Percentiles rank a stretch among this genome's conserved stretches.
phyloP scores from a whole-genome alignment of 257 asterid genomes.

The Lycium ferocissimum region DNA sequence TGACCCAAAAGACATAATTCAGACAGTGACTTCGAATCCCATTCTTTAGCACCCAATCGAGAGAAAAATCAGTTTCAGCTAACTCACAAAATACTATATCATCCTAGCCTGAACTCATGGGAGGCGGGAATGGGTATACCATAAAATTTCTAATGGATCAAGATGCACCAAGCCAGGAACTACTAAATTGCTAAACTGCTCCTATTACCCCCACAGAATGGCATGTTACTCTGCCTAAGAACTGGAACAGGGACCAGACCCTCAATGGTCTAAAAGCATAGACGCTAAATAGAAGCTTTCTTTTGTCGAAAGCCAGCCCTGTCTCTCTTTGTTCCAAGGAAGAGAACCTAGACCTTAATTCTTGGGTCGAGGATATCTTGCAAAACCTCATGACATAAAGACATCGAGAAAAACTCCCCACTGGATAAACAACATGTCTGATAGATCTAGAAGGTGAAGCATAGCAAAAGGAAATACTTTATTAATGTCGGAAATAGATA shows the following conservation, averaged over 20 bases:
- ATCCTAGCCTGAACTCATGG: background rate
- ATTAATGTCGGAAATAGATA: conserved; percentile 22
- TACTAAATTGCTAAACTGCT: background rate
- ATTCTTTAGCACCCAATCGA: background rate
- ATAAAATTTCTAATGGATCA: background rate
- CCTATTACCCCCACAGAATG: background rate
- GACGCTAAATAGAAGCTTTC: background rate
- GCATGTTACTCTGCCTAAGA: background rate
- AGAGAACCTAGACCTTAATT: background rate
- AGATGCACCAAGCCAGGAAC: background rate
- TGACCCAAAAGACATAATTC: background rate
- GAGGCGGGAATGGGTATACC: background rate
- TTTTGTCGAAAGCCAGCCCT: background rate
- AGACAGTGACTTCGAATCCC: background rate
- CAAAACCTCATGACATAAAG: background rate
- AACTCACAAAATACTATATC: background rate
- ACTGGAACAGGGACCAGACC: background rate
- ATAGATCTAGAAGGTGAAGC: conserved; percentile 18
- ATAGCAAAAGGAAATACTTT: conserved; percentile 5
- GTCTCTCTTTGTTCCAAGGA: background rate
- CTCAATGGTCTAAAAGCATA: background rate
- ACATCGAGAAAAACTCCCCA: background rate
- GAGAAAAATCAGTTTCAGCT: background rate
- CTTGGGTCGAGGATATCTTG: background rate
- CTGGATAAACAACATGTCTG: background rate